These are phyloP conservation scores for Amanita exitialis DNA, from an alignment of 768 basidiomycete genomes.

Conservation along the genomic window DNA sequence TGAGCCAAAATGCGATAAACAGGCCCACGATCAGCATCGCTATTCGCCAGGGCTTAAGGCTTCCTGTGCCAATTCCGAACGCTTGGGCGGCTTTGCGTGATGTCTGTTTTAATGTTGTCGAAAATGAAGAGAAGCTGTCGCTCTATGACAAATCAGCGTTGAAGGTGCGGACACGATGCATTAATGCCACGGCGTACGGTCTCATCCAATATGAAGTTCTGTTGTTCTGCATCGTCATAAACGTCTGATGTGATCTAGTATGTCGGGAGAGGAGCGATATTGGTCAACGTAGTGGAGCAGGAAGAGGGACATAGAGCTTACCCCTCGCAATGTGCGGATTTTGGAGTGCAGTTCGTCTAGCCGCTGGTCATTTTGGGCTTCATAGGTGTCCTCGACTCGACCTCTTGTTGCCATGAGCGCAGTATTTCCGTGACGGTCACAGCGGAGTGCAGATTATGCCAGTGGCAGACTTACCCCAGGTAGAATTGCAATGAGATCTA, in stretches of 20 bases:
- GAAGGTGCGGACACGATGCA: not conserved
- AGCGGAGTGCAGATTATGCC: no score
- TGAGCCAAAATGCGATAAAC: conserved; percentile 48
- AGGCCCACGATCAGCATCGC: conserved; percentile 47
- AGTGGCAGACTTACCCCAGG: no score
- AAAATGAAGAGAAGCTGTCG: conserved; percentile 60
- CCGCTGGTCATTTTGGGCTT: conserved; percentile 76
- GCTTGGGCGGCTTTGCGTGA: conserved; percentile 63
- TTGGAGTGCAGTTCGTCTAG: conserved; percentile 82
- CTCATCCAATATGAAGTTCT: conserved; percentile 70
- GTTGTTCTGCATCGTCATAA: conserved; percentile 73
- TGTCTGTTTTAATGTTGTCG: conserved; percentile 50
- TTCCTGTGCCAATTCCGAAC: conserved; percentile 60
- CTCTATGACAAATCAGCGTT: conserved; percentile 28
- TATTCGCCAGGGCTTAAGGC: conserved; percentile 60
- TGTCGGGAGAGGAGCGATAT: conserved; percentile 1
- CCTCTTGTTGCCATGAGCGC: conserved; percentile 28
- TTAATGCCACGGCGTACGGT: conserved; percentile 37
- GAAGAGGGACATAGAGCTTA: conserved; percentile 21
- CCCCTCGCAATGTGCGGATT: conserved; percentile 72
- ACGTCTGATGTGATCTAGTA: conserved; percentile 80
- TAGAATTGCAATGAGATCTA: no score
- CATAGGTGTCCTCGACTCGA: conserved; percentile 63
- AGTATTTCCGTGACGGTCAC: not conserved
- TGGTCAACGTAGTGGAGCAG: not conserved